These are phyloP conservation scores for Microbotryum lychnidis-dioicae DNA, from an alignment of 1,284 basidiomycete genomes.

Conservation along the genomic window DNA sequence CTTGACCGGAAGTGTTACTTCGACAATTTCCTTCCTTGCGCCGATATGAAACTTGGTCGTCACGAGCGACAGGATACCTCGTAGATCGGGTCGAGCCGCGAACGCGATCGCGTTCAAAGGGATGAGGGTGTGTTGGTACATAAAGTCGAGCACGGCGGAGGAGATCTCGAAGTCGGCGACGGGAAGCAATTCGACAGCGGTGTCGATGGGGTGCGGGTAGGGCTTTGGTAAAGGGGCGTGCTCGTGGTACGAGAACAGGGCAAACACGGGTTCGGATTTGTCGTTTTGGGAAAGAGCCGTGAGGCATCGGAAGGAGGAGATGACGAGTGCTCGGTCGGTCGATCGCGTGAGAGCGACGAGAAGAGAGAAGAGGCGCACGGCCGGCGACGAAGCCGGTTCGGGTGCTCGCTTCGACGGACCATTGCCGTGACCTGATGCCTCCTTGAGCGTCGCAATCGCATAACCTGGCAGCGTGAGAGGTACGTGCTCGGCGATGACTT, in stretches of 20 bases:
- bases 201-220: slow-evolving; percentile 43
- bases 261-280: slow-evolving; percentile 44
- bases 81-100: slow-evolving; percentile 58
- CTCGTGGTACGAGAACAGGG: slow-evolving; percentile 46
- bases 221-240: slow-evolving; percentile 54
- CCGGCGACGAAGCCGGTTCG: slow-evolving; percentile 19
- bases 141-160: slow-evolving; percentile 61
- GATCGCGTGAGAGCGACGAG: slow-evolving; percentile 53
- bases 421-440: neutral
- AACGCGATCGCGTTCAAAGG: slow-evolving; percentile 68
- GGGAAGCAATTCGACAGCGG: slow-evolving; percentile 58
- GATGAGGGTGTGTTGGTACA: slow-evolving; percentile 66
- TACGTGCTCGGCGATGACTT: slow-evolving; percentile 28
- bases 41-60: slow-evolving; percentile 60
- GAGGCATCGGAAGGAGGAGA: slow-evolving; percentile 54
- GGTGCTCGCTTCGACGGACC: slow-evolving; percentile 5
- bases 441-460: neutral
- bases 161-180: slow-evolving; percentile 59
- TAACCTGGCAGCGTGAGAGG: slow-evolving; percentile 17
- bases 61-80: slow-evolving; percentile 56
- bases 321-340: slow-evolving; percentile 61
- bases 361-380: slow-evolving; percentile 41
- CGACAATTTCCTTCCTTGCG: slow-evolving; percentile 54
- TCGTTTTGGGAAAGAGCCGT: slow-evolving; percentile 56
- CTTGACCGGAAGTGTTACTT: slow-evolving; percentile 47